Evolutionary conservation across 306 rosid genomes (phyloP), one percentile per base, ranked within the genome.

Genomic region (Amphicarpaea edgeworthii): DNA sequence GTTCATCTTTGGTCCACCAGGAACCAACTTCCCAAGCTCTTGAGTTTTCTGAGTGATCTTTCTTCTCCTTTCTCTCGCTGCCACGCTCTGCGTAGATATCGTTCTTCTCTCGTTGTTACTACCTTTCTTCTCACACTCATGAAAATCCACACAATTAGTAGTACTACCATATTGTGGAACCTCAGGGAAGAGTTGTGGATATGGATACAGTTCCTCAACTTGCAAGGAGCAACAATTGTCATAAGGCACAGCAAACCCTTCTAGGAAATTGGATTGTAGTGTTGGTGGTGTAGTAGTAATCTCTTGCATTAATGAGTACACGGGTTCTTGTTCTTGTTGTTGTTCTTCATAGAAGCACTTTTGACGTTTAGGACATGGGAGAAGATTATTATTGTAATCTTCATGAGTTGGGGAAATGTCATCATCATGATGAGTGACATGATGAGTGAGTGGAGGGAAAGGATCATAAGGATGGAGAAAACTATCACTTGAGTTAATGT

Each of bases 11-110:
- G 51, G 74, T 3, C 93, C 98, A 11, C 97, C 93, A 0, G 98
- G 97, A 10, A 92, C 79, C 74, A 90, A 73, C 78, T 81, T 93
- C 11, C 96, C 96, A 6, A 95, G 91, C 82, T 92, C 96, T 49
- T 78, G 89, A 0, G 96, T 95, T 79, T 90, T 94, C 69, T 89
- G 95, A 1, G 90, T 78, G 19, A 95, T 90, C 84, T 62, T 92
- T 45, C 93, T 92, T 81, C 98, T 88, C 85, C 99, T 88, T 68
- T 90, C 91, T 7, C 98, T 69, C 0, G 98, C 98, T 0, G 96
- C 96, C 0, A 88, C 51, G 40, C 97, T 92, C 75, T 92, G 98
- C 0, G 86, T 49, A 0, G 98, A 89, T 57, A 90, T 62, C 1
- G 8, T 49, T 28, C 16, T 49, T 28, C 16, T 57, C 49, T 74